Percentiles rank a stretch among this genome's conserved stretches.
These are phyloP conservation scores for Suillus variegatus DNA, from an alignment of 768 basidiomycete species.

Conservation along the genomic window DNA sequence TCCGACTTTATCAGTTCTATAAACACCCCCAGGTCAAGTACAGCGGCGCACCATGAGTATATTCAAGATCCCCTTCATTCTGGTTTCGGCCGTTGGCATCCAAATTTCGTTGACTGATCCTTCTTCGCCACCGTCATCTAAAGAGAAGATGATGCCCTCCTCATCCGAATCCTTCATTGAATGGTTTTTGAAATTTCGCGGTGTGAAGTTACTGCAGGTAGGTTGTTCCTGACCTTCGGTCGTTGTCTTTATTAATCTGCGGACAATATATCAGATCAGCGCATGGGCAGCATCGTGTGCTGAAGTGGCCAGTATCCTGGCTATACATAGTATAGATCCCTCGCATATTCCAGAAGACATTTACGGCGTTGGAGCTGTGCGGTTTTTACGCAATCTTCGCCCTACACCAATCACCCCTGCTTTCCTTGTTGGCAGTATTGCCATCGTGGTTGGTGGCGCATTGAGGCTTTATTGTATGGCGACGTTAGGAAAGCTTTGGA, in stretches of 20 bases:
- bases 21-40: background rate
- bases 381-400: background rate
- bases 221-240: too few relatives aligned
- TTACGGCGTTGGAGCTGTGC: background rate
- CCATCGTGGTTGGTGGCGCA: constrained; percentile 19
- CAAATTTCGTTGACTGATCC: constrained; percentile 25
- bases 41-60: constrained; percentile 13
- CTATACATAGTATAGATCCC: background rate
- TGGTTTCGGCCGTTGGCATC: constrained; percentile 26
- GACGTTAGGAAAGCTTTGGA: constrained; percentile 27
- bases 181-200: too few relatives aligned
- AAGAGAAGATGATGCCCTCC: constrained; percentile 9
- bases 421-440: constrained; percentile 15
- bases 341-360: background rate
- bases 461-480: constrained; percentile 28
- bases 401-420: constrained; percentile 11
- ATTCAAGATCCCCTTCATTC: constrained; percentile 22
- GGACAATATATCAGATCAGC: background rate
- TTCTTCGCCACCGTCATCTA: constrained; percentile 18
- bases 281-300: background rate
- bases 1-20: too few relatives aligned
- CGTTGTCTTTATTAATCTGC: background rate
- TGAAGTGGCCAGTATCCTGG: constrained; percentile 4
- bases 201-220: too few relatives aligned
- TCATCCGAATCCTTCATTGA: background rate